Conservation (phyloP, 129 eudicot genomes). For the Glebionis coronaria region DNA sequence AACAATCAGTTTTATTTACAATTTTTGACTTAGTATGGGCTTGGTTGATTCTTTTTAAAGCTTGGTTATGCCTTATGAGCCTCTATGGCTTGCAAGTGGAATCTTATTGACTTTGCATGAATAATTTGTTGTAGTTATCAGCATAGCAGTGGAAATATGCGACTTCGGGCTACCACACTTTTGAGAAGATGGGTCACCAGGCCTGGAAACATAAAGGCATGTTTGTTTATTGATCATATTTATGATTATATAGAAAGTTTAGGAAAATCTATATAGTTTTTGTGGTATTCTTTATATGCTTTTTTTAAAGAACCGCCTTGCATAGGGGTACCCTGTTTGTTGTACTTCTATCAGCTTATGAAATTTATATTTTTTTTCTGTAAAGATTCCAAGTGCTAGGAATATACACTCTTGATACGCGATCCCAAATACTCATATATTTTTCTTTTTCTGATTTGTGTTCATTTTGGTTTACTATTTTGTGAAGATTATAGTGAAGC, state of each 20-base stretch:
- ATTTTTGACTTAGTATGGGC: slow-evolving; percentile 63
- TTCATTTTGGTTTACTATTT: no score
- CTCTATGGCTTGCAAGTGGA: slow-evolving; percentile 22
- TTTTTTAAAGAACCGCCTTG: not conserved
- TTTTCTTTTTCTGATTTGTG: no score
- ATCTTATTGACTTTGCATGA: slow-evolving; percentile 22
- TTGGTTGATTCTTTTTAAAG: no score
- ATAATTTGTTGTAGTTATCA: slow-evolving; percentile 63
- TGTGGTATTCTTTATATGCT: slow-evolving; percentile 2
- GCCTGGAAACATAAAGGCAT: slow-evolving; percentile 78
- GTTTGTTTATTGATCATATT: slow-evolving; percentile 16
- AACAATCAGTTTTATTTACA: slow-evolving; percentile 87
- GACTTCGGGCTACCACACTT: slow-evolving; percentile 87
- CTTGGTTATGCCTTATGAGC: no score
- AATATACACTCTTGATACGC: no score
- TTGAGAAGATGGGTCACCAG: slow-evolving; percentile 98
- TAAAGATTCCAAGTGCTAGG: not conserved
- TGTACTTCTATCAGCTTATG: not conserved
- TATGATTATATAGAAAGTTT: not conserved
- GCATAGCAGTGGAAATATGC: slow-evolving; percentile 80
- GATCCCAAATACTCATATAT: no score
- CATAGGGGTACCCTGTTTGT: slow-evolving; percentile 5
- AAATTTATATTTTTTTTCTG: not conserved
- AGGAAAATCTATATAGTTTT: not conserved
- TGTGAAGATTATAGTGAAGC: no score